Evolutionary conservation across 768 basidiomycete genomes (phyloP), one percentile per base, ranked within the genome.

Genomic region (Auricularia cornea): DNA sequence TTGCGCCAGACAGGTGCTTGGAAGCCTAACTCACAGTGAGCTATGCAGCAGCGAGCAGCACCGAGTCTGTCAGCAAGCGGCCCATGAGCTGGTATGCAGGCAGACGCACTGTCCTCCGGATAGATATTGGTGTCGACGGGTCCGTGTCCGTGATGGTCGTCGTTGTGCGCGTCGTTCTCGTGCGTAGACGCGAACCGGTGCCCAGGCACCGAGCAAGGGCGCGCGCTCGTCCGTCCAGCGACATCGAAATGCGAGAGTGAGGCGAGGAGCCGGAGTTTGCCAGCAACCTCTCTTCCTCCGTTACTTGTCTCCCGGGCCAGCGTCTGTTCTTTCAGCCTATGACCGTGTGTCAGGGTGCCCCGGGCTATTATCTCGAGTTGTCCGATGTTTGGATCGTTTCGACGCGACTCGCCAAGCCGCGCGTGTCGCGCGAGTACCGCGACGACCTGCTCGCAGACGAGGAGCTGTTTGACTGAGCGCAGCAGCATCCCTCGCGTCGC

Each of bases 301-400:
- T n/a, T n/a, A n/a, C n/a, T n/a, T n/a, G n/a, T n/a, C n/a, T n/a
- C n/a, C n/a, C n/a, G n/a, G n/a, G n/a, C n/a, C n/a, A n/a, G n/a
- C n/a, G n/a, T n/a, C n/a, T n/a, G n/a, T n/a, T n/a, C n/a, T n/a
- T n/a, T n/a, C n/a, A n/a, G n/a, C n/a, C n/a, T n/a, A n/a, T n/a
- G n/a, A n/a, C n/a, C n/a, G n/a, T n/a, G n/a, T n/a, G n/a, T n/a
- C n/a, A n/a, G n/a, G n/a, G n/a, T n/a, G n/a, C n/a, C n/a, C n/a
- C n/a, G n/a, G n/a, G n/a, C n/a, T n/a, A n/a, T n/a, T n/a, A n/a
- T n/a, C n/a, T n/a, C n/a, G n/a, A n/a, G n/a, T n/a, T n/a, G n/a
- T n/a, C n/a, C n/a, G n/a, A n/a, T n/a, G n/a, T n/a, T n/a, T 2
- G 78, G 80, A 3, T 74, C 80, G 5, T 65, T 18, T 23, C n/a